Evolutionary conservation across 2,329 filamentous ascomycete species (phyloP), one percentile per base, ranked within the genome.

Genomic region (Sporothrix brasiliensis): DNA sequence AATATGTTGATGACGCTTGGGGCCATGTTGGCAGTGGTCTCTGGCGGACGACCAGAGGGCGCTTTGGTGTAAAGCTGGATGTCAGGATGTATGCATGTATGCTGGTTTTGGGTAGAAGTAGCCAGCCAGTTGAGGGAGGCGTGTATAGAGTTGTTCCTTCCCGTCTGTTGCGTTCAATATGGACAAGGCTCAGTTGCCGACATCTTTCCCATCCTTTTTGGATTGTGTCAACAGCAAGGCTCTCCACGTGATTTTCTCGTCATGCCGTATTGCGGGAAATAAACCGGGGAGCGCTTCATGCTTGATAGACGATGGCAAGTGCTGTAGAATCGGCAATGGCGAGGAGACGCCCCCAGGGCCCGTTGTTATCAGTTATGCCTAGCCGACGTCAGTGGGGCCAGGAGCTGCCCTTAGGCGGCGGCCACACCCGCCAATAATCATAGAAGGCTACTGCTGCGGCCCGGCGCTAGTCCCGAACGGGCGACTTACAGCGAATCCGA

Each of bases 381-480:
- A 4, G 54, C 30, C 7, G 24, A 7, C 1, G 34, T 56, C 16
- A 30, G 53, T 30, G 13, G 53, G 30, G 53, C 52, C 52, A 34
- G 9, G 11, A 41, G 30, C 2, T 30, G 30, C 54, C 30, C 41
- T 16, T 16, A 47, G 58, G 39, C 58, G 58, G 27, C 58, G 34
- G 19, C 56, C 30, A n/a, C 19, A 11, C 10, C 5, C 14, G 14
- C 49, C 47, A 30, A 21, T 34, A 41, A 54, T 9, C 34, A 66
- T 24, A 16, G 52, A 66, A n/a, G 63, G 41, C 9, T 54, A 27
- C 7, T 44, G 50, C 49, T 54, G 50, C 50, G 65, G 49, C 10
- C 50, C 19, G 50, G n/a, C 49, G 65, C 65, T 67, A 67, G 21
- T 44, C 65, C 65, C 6, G 19, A 56, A 53, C 1, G 7, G 65